A percentile compares a stretch with the other conserved stretches of the same genome.
phyloP scores from a whole-genome alignment of 495 filamentous ascomycete species.

The Gamarada debralockiae region DNA sequence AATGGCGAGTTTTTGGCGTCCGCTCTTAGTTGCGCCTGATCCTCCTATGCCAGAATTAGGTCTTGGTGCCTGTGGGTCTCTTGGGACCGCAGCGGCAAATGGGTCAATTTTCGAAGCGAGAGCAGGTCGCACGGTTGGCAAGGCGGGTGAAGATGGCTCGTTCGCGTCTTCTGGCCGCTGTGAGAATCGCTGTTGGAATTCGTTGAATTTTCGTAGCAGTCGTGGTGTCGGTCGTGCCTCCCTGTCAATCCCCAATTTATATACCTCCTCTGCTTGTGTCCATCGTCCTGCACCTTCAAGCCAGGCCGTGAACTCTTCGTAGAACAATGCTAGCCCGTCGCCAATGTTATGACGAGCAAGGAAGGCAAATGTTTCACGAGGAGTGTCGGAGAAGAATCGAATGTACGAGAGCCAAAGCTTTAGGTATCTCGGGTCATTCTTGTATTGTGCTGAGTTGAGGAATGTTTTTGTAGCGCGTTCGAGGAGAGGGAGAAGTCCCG shows the following conservation, averaged over 20 bases:
- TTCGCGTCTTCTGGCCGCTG: conserved; percentile 50
- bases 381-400: conserved; percentile 83
- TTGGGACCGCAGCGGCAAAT: conserved; percentile 49
- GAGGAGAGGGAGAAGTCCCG: conserved; percentile 80
- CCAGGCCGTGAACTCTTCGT: conserved; percentile 95
- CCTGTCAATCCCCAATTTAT: conserved; percentile 77
- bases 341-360: conserved; percentile 84
- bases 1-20: conserved; percentile 80
- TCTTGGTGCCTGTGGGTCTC: conserved; percentile 66
- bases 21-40: conserved; percentile 43
- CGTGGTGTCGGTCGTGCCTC: conserved; percentile 82
- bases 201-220: conserved; percentile 79
- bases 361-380: conserved; percentile 88
- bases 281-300: conserved; percentile 81
- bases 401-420: conserved; percentile 94
- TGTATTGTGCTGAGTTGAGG: conserved; percentile 78
- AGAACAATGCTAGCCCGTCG: conserved; percentile 86
- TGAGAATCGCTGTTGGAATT: conserved; percentile 79
- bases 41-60: conserved; percentile 39
- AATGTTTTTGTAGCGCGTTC: conserved; percentile 92
- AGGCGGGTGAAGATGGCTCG: conserved; percentile 77
- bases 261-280: conserved; percentile 92
- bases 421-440: conserved; percentile 90
- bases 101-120: conserved; percentile 83
- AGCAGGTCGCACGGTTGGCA: conserved; percentile 79